Evolutionary conservation across 768 basidiomycete genomes (phyloP).

Genomic region (Tylopilus sp.): DNA sequence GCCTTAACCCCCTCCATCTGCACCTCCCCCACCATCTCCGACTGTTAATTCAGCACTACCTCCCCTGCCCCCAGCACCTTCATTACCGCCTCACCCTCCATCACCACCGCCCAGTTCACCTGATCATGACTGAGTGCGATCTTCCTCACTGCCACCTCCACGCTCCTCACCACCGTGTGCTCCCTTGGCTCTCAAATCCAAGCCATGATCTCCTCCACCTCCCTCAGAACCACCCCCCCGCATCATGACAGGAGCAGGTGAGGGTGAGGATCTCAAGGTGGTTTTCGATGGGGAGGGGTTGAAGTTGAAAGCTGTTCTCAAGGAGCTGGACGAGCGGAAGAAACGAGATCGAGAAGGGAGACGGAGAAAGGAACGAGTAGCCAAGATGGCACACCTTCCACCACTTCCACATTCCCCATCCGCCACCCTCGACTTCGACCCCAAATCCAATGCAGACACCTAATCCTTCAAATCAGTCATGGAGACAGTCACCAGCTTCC

Average conservation of each 20-base stretch:
- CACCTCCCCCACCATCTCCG: no score
- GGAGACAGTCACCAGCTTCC: conserved; percentile 29
- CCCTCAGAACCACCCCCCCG: conserved; percentile 32
- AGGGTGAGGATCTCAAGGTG: no score
- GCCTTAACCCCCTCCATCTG: conserved; percentile 20
- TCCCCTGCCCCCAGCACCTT: no score
- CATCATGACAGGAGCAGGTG: conserved; percentile 37
- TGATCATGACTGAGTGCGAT: conserved; percentile 18
- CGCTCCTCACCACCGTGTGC: conserved; percentile 23
- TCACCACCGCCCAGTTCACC: no score
- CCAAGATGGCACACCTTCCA: conserved; percentile 14
- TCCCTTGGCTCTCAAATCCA: no score
- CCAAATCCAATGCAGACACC: conserved; percentile 29
- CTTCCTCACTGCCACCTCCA: conserved; percentile 24
- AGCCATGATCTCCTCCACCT: no score
- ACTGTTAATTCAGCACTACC: no score
- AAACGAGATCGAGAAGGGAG: conserved; percentile 47
- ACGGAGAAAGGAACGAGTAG: conserved; percentile 38
- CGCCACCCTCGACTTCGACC: conserved; percentile 18
- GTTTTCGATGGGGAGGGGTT: no score
- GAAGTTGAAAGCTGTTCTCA: no score
- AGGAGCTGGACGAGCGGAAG: conserved; percentile 54
- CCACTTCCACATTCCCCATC: conserved; percentile 10
- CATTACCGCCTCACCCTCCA: no score
- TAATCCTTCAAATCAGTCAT: conserved; percentile 13